phyloP scores from a whole-genome alignment of 306 rosid genomes.

The Fragaria iinumae region DNA sequence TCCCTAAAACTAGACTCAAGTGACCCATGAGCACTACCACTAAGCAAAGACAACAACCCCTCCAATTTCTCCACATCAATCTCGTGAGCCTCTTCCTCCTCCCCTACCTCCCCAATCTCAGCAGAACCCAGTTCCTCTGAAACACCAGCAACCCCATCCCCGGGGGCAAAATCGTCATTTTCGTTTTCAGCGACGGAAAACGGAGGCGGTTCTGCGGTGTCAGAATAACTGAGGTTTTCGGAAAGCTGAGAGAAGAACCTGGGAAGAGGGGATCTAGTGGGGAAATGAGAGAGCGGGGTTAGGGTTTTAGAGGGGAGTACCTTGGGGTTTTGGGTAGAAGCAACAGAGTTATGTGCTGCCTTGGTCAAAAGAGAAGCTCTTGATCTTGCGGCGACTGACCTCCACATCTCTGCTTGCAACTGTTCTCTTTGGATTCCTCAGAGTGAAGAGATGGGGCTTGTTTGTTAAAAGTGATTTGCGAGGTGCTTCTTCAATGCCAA shows the following conservation, averaged over 20 bases:
- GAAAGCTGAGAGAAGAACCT: constrained; percentile 39
- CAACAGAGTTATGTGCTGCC: constrained; percentile 15
- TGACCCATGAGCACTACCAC: constrained; percentile 44
- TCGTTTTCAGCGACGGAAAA: constrained; percentile 23
- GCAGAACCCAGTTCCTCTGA: background rate
- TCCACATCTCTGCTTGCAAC: constrained; percentile 29
- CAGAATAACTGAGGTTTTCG: background rate
- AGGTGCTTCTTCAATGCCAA: too few relatives aligned
- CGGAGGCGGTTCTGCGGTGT: background rate
- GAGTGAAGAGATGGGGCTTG: too few relatives aligned
- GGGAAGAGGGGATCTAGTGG: constrained; percentile 8
- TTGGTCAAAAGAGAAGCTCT: constrained; percentile 27
- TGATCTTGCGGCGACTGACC: constrained; percentile 22
- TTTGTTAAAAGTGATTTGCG: too few relatives aligned
- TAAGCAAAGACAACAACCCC: constrained; percentile 43
- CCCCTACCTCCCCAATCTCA: background rate
- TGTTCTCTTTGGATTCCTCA: too few relatives aligned
- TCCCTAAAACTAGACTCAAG: constrained; percentile 50
- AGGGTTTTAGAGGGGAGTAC: constrained; percentile 24
- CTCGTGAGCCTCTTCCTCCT: constrained; percentile 22
- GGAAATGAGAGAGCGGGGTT: background rate
- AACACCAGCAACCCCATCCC: constrained; percentile 3
- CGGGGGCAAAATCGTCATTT: constrained; percentile 1
- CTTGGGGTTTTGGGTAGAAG: constrained; percentile 28
- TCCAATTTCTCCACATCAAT: constrained; percentile 54